Conservation (phyloP, 306 rosid genomes). For the Quercus alba region DNA sequence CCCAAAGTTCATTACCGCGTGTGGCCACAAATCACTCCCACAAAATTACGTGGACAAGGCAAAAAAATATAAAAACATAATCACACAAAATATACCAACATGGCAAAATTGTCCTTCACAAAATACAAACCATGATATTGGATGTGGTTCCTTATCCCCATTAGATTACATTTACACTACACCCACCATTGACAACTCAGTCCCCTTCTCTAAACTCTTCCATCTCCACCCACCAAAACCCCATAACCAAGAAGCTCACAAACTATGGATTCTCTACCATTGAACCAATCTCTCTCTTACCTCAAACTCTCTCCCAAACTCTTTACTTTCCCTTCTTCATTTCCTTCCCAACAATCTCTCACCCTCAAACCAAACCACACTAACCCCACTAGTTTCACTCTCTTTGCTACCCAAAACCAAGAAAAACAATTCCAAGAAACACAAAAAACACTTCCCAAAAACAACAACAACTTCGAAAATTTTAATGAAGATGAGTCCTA, state of each 20-base stretch:
- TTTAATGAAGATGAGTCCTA: constrained; percentile 47
- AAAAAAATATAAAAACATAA: not conserved
- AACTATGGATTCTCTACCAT: constrained; percentile 66
- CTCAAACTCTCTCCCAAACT: constrained; percentile 38
- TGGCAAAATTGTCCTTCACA: constrained; percentile 1
- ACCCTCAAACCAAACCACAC: constrained; percentile 29
- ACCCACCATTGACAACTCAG: not conserved
- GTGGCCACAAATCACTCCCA: not conserved
- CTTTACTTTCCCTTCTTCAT: not conserved
- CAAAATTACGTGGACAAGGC: not conserved
- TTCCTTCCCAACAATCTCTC: constrained; percentile 16
- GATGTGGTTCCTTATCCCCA: constrained; percentile 75
- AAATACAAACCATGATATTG: constrained; percentile 28
- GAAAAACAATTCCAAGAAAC: not conserved
- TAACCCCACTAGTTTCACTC: not conserved
- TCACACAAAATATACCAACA: not conserved
- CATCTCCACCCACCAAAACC: not conserved
- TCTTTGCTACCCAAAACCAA: constrained; percentile 45
- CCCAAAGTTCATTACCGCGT: not conserved
- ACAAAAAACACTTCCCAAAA: not conserved
- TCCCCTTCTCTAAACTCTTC: not conserved
- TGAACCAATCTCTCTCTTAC: constrained; percentile 58
- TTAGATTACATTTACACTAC: not conserved
- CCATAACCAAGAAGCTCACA: not conserved
- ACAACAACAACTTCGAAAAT: not conserved